These are phyloP conservation scores for Priceomyces fermenticarens DNA, from an alignment of 805 yeast species.

Conservation along the genomic window DNA sequence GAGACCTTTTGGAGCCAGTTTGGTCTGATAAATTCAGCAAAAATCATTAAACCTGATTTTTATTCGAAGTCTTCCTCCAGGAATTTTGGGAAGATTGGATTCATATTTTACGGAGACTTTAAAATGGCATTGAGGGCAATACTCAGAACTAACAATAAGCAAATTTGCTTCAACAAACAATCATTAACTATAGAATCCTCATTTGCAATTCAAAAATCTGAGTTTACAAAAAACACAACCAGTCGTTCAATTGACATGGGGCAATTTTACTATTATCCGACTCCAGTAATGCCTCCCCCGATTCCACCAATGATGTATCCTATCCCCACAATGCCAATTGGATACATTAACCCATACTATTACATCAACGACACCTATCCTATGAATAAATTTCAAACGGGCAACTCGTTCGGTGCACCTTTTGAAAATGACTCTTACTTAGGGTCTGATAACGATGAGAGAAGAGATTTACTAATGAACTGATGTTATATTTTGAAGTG, in stretches of 20 bases:
- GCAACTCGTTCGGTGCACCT: too few species aligned
- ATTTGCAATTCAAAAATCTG: slow-evolving; percentile 37
- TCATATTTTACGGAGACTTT: slow-evolving; percentile 58
- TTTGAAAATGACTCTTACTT: too few species aligned
- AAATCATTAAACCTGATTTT: slow-evolving; percentile 41
- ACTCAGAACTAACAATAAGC: slow-evolving; percentile 46
- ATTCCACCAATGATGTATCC: slow-evolving; percentile 3
- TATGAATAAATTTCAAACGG: too few species aligned
- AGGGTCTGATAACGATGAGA: too few species aligned
- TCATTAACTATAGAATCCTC: slow-evolving; percentile 32
- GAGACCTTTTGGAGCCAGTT: slow-evolving; percentile 37
- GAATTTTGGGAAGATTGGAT: slow-evolving; percentile 45
- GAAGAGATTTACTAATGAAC: too few species aligned
- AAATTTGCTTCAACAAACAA: slow-evolving; percentile 20
- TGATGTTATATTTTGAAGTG: too few species aligned
- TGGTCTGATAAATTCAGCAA: slow-evolving; percentile 39
- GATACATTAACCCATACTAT: slow-evolving; percentile 9
- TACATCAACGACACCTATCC: slow-evolving; percentile 1
- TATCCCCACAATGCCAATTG: slow-evolving; percentile 1
- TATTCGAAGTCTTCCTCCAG: slow-evolving; percentile 18
- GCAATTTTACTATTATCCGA: slow-evolving; percentile 5
- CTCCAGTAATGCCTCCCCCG: slow-evolving; percentile 5
- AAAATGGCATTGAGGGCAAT: slow-evolving; percentile 65
- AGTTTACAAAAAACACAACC: background rate
- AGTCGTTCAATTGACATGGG: background rate